These are phyloP conservation scores for Xylaria sp. DNA, from an alignment of 2,329 filamentous ascomycete genomes.

Conservation along the genomic window DNA sequence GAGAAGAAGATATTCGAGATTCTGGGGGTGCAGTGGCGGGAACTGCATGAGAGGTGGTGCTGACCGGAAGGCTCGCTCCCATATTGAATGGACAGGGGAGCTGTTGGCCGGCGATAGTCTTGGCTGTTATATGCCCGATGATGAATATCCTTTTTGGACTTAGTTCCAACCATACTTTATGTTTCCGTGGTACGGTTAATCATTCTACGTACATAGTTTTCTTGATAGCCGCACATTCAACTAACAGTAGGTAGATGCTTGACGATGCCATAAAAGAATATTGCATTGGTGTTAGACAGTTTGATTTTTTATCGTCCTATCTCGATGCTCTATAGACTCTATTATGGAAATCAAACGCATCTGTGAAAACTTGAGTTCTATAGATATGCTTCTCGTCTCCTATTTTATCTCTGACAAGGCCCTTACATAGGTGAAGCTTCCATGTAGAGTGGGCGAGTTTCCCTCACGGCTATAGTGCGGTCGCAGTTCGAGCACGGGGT, in stretches of 20 bases:
- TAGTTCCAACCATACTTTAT: background rate
- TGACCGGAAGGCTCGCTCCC: constrained; percentile 47
- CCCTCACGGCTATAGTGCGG: background rate
- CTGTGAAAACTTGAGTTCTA: background rate
- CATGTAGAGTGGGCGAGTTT: background rate
- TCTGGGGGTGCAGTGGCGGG: constrained; percentile 85
- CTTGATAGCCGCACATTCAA: background rate
- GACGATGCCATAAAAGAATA: background rate
- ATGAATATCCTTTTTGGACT: constrained; percentile 1
- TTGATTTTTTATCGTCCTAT: background rate
- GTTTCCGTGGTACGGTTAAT: background rate
- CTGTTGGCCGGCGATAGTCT: background rate
- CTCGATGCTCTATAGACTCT: constrained; percentile 10
- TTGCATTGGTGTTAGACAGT: too few relatives aligned
- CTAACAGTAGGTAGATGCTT: background rate
- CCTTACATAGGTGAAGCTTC: background rate
- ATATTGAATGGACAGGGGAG: background rate
- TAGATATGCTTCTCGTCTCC: constrained; percentile 4
- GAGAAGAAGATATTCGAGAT: constrained; percentile 85
- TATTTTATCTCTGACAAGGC: background rate
- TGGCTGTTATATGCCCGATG: background rate
- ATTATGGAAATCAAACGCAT: constrained; percentile 12
- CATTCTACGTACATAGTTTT: background rate
- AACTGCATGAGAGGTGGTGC: constrained; percentile 80
- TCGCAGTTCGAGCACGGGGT: background rate